Evolutionary conservation across 345 rosid genomes (phyloP), one percentile per base, ranked within the genome.

Genomic region (Gossypium thurberi): DNA sequence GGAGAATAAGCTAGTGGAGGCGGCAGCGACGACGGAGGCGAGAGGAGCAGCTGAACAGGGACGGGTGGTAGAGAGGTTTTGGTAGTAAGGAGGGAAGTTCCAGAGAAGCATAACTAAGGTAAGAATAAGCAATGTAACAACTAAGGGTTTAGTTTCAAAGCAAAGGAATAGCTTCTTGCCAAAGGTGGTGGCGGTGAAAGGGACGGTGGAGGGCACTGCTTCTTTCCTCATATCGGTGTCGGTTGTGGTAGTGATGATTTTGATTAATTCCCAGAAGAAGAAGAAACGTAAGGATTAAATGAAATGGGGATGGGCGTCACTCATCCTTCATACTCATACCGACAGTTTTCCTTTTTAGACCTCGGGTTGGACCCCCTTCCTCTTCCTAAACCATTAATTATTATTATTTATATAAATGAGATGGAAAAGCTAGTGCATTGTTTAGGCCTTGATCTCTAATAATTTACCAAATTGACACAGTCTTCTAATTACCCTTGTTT

Each of bases 11-110:
- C 33, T 10, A 8, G 79, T 64, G 4, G 50, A 53, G 17, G 82
- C 23, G 25, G 75, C 6, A 51, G 82, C 42, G 17, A 84, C 53
- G 37, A 59, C 6, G 55, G 82, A 46, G 66, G 77, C 68, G 63
- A 71, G 66, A 37, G 73, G 68, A 51, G 65, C 5, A 21, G 84
- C 62, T 17, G 77, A 33, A 43, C 61, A 20, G 73, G 79, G 76
- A 43, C 75, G 76, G 33, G 89, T 58, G 70, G 91, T 82, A 77
- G 87, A 87, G 79, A 88, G 89, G 65, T 57, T 84, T 42, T 88
- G 92, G 77, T 87, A 86, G 81, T 87, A 90, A 64, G 95, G 88
- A 79, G 95, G 92, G 61, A 86, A 88, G 81, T 86, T 87, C 92
- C 92, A 88, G 76, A 92, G 65, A 65, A 88, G 88, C 87, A 92